Evolutionary conservation across 768 basidiomycete genomes (phyloP), one percentile per base, ranked within the genome.

Genomic region (Lepiota brunneoincarnata): DNA sequence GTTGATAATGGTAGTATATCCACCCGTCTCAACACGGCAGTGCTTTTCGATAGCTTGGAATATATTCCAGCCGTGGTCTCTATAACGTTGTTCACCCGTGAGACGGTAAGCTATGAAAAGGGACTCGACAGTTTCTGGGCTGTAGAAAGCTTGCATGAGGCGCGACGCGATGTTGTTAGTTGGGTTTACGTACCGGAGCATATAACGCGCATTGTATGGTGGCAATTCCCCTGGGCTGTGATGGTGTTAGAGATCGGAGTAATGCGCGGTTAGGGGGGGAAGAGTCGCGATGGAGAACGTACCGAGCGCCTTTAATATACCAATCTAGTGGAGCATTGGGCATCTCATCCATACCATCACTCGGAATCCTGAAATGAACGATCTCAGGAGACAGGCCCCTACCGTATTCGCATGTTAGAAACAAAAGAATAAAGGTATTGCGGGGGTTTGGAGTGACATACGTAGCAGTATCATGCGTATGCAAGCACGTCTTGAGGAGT

Each of bases 41-140:
- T 96, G 84, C 65, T 81, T 81, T 62, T 94, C 83, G 53, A 98
- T 96, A 0, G 94, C 81, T 64, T 89, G 75, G 75, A 97, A 98
- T 57, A 97, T 94, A 18, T 73, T 67, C 93, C 94, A 97, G 18
- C 91, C 94, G 61, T 84, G 81, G 17, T 87, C 80, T 12, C 95
- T 84, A 65, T 95, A 98, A 23, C 77, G 74, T 24, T 77, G 72
- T 62, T 97, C 85, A 5, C 93, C 93, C 2, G 95, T 96, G 3
- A 93, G 74, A n/a, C 95, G 82, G 69, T 78, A 97, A 0, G 93
- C 94, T 40, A 93, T 73, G 76, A 98, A 96, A 37, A 97, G 82
- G 0, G 91, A 94, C 67, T 98, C 95, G 21, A 94, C 81, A 1
- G 95, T 98, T 74, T 98, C 95, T 2, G 95, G 95, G 6, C 91